A percentile compares a stretch with the other conserved stretches of the same genome.
These are phyloP conservation scores for Trichocladium antarcticum DNA, from an alignment of 495 filamentous ascomycete species.

Conservation along the genomic window DNA sequence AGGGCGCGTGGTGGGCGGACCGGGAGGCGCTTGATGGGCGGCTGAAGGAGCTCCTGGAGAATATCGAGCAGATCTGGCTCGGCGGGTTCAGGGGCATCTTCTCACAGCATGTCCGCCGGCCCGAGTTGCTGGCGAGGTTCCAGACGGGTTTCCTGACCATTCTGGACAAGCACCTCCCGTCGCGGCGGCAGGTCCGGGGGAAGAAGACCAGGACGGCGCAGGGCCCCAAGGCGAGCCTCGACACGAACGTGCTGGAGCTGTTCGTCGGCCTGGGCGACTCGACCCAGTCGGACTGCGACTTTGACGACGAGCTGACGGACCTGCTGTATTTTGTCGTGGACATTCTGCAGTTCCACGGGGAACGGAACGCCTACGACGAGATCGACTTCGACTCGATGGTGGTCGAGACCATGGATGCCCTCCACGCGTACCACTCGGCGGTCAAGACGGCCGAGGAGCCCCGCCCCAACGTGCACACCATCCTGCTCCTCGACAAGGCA, in stretches of 20 bases:
- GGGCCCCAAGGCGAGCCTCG: constrained; percentile 46
- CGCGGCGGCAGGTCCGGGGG: constrained; percentile 49
- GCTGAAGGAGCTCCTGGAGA: constrained; percentile 64
- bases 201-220: constrained; percentile 32
- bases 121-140: constrained; percentile 58
- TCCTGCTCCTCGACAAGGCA: constrained; percentile 85
- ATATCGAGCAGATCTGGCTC: constrained; percentile 87
- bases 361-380: constrained; percentile 94
- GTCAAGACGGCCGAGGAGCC: constrained; percentile 26
- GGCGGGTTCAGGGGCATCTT: constrained; percentile 90
- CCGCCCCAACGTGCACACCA: constrained; percentile 54
- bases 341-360: constrained; percentile 91
- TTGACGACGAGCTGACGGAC: constrained; percentile 79
- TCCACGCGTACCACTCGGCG: constrained; percentile 61
- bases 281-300: constrained; percentile 49
- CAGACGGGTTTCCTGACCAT: constrained; percentile 65
- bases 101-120: constrained; percentile 52
- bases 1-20: constrained; percentile 78
- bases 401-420: constrained; percentile 68
- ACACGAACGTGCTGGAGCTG: constrained; percentile 69
- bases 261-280: constrained; percentile 78
- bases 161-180: constrained; percentile 80
- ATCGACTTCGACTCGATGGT: constrained; percentile 89
- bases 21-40: constrained; percentile 68
- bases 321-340: constrained; percentile 93